Evolutionary conservation across 164 flowering plant genomes (phyloP), one percentile per base, ranked within the genome.

Genomic region (Stephania cephalantha): DNA sequence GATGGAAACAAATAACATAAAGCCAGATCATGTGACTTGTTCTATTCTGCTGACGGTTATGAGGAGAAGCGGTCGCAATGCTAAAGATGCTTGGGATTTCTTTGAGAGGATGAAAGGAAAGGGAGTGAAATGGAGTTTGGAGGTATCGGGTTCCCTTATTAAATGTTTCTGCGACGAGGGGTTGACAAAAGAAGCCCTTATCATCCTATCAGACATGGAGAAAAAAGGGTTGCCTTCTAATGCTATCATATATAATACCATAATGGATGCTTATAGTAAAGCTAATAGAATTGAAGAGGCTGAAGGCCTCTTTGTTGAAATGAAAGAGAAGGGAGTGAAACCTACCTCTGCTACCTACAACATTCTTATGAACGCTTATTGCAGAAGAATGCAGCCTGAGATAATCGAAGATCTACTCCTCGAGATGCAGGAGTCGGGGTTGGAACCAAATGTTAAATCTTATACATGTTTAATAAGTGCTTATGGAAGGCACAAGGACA

Each of bases 101-200:
- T 93, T 95, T 81, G 87, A 88, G 82, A 86, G 73, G 84, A 88
- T 95, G 94, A 90, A 83, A 73, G 76, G 87, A 63, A 88, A 93
- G 76, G 95, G 95, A 66, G 88, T 90, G 10, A 73, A 86, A 64
- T 91, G 93, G 95, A 86, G 91, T 83, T 53, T 78, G 67, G 97
- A 95, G 82, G 88, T 89, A 52, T 63, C 90, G 68, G 95, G 94
- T 74, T 89, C 95, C 75, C 83, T 95, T n/a, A 84, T 93, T 31
- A 93, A 95, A 83, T 88, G 92, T 10, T 95, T 93, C 77, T 95
- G 97, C 75, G 88, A 90, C 25, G 97, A 95, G 87, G 99, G 99
- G 30, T 85, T 95, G 72, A 88, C 81, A 83, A 85, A 85, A 35
- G 90, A 93, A 83, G 99, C 99, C 50, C 93, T 95, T 73, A 81